phyloP scores from a whole-genome alignment of 495 filamentous ascomycete species.

The Daldinia loculata region DNA sequence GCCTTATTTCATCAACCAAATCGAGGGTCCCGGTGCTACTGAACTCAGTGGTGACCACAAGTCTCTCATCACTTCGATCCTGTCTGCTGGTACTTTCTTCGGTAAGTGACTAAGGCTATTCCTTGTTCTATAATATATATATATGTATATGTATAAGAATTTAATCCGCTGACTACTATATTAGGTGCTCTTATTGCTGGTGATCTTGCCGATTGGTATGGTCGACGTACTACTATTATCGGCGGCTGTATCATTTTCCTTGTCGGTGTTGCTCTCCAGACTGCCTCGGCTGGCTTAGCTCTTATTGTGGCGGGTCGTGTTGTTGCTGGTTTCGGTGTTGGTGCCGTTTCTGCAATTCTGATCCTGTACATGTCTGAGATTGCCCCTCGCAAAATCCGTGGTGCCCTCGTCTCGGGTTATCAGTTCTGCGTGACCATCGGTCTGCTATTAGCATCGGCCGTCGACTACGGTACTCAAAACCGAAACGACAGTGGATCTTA shows the following conservation, averaged over 20 bases:
- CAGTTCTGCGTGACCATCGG: conserved; percentile 81
- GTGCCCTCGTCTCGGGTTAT: conserved; percentile 77
- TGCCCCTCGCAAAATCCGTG: conserved; percentile 73
- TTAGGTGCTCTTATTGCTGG: conserved; percentile 70
- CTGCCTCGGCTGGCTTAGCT: conserved; percentile 46
- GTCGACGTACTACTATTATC: conserved; percentile 75
- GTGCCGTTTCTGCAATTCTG: conserved; percentile 77
- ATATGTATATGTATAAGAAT: neutral
- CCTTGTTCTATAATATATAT: neutral
- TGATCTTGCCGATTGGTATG: conserved; percentile 72
- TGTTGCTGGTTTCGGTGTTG: conserved; percentile 76
- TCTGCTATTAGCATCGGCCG: conserved; percentile 74
- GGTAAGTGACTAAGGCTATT: conserved; percentile 40
- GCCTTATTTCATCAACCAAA: conserved; percentile 57
- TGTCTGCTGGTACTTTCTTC: conserved; percentile 80
- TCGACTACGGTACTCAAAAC: conserved; percentile 73
- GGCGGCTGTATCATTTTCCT: conserved; percentile 70
- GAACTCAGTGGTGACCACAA: conserved; percentile 52
- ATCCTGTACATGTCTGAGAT: conserved; percentile 81
- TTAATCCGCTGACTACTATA: neutral
- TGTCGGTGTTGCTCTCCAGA: conserved; percentile 70
- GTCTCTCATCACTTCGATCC: conserved; percentile 75
- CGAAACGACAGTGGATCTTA: conserved; percentile 70
- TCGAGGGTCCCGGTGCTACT: conserved; percentile 48
- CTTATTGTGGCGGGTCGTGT: conserved; percentile 75